Percentiles rank a stretch among this genome's conserved stretches.
These are phyloP conservation scores for Pythium angustatum DNA, from an alignment of 352 stramenopile species.

Conservation along the genomic window DNA sequence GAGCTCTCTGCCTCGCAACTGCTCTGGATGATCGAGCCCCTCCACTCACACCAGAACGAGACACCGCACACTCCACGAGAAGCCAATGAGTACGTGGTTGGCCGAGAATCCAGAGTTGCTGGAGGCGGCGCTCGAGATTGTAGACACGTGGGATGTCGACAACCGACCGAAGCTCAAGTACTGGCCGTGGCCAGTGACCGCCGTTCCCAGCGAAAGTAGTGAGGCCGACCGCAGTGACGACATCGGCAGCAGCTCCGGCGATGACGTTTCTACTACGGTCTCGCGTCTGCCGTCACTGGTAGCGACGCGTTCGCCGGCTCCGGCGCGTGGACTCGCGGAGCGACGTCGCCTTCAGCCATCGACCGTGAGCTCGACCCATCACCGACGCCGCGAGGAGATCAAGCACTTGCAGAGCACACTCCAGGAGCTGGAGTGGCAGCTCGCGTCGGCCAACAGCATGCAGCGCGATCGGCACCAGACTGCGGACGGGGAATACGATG, in stretches of 20 bases:
- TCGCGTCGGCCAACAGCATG: neutral
- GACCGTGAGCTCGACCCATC: constrained; percentile 6
- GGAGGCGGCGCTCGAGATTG: constrained; percentile 12
- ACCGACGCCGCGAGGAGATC: constrained; percentile 10
- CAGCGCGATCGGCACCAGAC: neutral
- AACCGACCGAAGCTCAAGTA: neutral
- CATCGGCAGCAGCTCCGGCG: neutral
- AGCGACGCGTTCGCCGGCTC: too few relatives aligned
- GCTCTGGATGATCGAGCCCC: too few relatives aligned
- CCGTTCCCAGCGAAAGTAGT: too few relatives aligned
- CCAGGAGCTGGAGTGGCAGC: constrained; percentile 4
- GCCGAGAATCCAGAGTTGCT: constrained; percentile 10
- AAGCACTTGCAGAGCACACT: neutral
- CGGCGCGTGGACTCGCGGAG: too few relatives aligned
- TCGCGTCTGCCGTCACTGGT: neutral
- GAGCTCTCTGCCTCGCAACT: too few relatives aligned
- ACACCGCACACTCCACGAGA: neutral
- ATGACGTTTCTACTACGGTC: neutral
- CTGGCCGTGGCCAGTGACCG: neutral
- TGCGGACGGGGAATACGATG: neutral
- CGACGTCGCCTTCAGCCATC: neutral
- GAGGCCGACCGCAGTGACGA: too few relatives aligned
- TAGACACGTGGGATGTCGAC: constrained; percentile 5
- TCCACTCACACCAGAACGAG: too few relatives aligned
- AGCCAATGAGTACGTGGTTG: neutral